Percentiles rank a stretch among this genome's conserved stretches.
phyloP scores from a whole-genome alignment of 2,329 filamentous ascomycete species.

The Kalmusia sp. region DNA sequence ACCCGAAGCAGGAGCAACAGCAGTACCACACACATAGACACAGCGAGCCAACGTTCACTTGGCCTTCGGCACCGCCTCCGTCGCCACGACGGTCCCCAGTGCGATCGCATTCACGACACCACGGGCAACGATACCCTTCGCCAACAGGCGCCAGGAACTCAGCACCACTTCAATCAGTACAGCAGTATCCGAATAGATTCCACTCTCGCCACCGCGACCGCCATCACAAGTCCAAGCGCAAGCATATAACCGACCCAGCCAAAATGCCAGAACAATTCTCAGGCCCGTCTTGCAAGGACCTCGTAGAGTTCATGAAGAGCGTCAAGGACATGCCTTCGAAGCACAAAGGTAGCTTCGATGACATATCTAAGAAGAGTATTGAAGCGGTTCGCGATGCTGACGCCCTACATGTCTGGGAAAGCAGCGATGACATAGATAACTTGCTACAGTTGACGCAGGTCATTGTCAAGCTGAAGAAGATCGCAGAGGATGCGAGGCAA shows the following conservation, averaged over 20 bases:
- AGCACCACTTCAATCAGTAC: neutral
- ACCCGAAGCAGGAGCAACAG: neutral
- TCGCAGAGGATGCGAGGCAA: neutral
- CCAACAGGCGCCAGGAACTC: neutral
- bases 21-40: neutral
- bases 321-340: constrained; percentile 31
- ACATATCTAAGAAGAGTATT: constrained; percentile 25
- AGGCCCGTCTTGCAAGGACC: constrained; percentile 34
- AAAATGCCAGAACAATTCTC: constrained; percentile 21
- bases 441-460: constrained; percentile 40
- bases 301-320: constrained; percentile 31
- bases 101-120: neutral
- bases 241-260: constrained; percentile 4
- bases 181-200: neutral
- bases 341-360: constrained; percentile 30
- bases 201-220: neutral
- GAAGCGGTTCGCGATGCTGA: constrained; percentile 29
- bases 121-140: neutral
- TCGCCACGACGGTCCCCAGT: neutral
- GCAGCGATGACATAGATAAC: constrained; percentile 38
- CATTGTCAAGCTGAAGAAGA: constrained; percentile 30
- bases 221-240: constrained; percentile 11
- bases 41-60: neutral
- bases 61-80: neutral
- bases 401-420: constrained; percentile 43